Conservation (phyloP, 371 early-diverging fungal genomes). For the Phascolomyces articulosus region DNA sequence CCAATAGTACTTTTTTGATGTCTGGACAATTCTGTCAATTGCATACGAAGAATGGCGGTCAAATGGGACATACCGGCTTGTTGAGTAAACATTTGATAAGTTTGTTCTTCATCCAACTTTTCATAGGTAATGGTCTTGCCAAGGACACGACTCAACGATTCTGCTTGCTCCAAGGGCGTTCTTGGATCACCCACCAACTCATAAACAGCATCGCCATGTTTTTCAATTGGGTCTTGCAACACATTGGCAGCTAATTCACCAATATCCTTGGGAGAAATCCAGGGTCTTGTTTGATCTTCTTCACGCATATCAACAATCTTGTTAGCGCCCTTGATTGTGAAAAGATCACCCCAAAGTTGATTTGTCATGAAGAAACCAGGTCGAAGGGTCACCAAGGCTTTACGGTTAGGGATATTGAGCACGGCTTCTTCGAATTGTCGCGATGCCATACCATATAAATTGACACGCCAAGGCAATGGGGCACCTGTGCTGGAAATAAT, state of each 20-base stretch:
- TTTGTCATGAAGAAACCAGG: conserved; percentile 23
- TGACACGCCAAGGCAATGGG: conserved; percentile 22
- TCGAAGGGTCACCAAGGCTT: conserved; percentile 16
- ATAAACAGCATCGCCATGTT: conserved; percentile 23
- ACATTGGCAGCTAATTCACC: conserved; percentile 15
- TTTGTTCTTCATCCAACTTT: not conserved
- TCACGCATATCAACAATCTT: not conserved
- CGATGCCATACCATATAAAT: conserved; percentile 13
- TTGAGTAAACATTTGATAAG: conserved; percentile 4
- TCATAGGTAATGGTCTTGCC: conserved; percentile 13
- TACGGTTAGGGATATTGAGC: conserved; percentile 19
- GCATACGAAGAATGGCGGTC: not conserved
- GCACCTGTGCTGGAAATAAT: conserved; percentile 25
- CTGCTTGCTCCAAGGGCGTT: conserved; percentile 15
- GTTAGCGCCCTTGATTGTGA: not conserved
- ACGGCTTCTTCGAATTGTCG: conserved; percentile 26
- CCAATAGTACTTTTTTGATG: not conserved
- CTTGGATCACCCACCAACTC: conserved; percentile 12
- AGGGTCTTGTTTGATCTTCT: not conserved
- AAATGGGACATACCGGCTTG: conserved; percentile 7
- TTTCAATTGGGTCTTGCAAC: conserved; percentile 16
- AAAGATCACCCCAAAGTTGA: not conserved
- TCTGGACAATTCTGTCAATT: not conserved
- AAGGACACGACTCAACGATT: conserved; percentile 10
- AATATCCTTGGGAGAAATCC: conserved; percentile 24